Evolutionary conservation across 495 filamentous ascomycete genomes (phyloP), one percentile per base, ranked within the genome.

Genomic region (Penicillium goetzii): DNA sequence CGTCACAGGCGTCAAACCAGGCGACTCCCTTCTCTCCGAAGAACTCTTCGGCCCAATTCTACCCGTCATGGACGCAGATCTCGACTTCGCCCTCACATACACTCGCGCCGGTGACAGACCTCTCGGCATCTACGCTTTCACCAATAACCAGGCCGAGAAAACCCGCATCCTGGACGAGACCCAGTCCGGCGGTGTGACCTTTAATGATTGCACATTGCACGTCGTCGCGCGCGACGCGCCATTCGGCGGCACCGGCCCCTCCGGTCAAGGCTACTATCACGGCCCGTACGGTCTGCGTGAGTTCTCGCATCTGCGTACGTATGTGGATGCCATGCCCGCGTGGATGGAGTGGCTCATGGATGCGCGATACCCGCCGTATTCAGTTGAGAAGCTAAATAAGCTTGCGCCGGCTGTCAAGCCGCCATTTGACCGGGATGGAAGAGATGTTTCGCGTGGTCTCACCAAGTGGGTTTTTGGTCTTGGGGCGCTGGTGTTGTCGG

Each of bases 31-130:
- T 66, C 79, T 96, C 61, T 70, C 76, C 60, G 86, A 93, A 43
- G 93, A 97, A 77, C 84, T 88, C 36, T 97, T 97, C 71, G 93
- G 92, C 3, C 92, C 93, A 1, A 83, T 96, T 52, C 88, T 93
- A 43, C 86, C 90, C 53, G 82, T 96, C 55, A 73, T 91, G 15
- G 83, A 88, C 5, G 85, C 90, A 45, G 75, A 85, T 38, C 81
- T 94, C 4, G 87, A 93, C 63, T 83, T 90, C 40, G 92, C 91
- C 30, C 87, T 95, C 68, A 77, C 76, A 43, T 81, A 88, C 55
- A 88, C 89, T 28, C 87, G 89, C 58, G 66, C 72, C 47, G 84
- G 92, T 10, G 84, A 91, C 65, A 12, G 89, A 86, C 19, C 81
- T 0, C 67, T 96, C 15, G 85, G 84, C 5, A 78, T 96, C 41